Evolutionary conservation across 176 grass and related monocot species (phyloP).

Genomic region (Carex parvula): DNA sequence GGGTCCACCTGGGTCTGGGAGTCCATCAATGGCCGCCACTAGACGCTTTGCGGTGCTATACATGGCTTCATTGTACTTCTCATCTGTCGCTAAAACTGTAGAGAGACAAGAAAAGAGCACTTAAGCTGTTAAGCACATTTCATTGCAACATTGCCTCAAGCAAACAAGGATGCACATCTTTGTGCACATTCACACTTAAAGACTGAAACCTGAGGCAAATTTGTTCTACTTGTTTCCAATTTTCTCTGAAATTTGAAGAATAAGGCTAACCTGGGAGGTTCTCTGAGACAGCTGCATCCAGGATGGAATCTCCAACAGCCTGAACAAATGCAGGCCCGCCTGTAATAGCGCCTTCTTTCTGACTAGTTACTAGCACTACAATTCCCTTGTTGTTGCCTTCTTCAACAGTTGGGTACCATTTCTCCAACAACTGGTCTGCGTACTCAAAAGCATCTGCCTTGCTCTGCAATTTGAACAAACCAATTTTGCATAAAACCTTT

Average conservation of each 20-base stretch:
- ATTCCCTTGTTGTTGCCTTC: slow-evolving; percentile 91
- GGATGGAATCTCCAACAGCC: slow-evolving; percentile 68
- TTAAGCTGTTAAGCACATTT: background rate
- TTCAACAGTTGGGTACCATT: slow-evolving; percentile 96
- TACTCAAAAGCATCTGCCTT: slow-evolving; percentile 99
- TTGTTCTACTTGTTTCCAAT: background rate
- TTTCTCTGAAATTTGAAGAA: background rate
- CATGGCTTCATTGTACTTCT: slow-evolving; percentile 96
- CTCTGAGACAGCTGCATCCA: slow-evolving; percentile 85
- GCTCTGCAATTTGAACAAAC: slow-evolving; percentile 51
- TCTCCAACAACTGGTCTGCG: slow-evolving; percentile 95
- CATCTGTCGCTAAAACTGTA: slow-evolving; percentile 88
- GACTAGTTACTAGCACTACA: slow-evolving; percentile 90
- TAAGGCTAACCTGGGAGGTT: slow-evolving; percentile 69
- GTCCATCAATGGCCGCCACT: slow-evolving; percentile 73
- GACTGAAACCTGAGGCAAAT: background rate
- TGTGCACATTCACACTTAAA: background rate
- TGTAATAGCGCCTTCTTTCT: slow-evolving; percentile 97
- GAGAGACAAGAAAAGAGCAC: background rate
- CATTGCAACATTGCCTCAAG: background rate
- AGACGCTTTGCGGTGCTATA: slow-evolving; percentile 60
- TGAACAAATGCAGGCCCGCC: slow-evolving; percentile 78
- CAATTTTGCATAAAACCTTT: background rate
- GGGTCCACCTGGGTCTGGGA: slow-evolving; percentile 82
- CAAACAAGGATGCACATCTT: background rate